These are phyloP conservation scores for Dipodascopsis tothii DNA, from an alignment of 805 yeast species.

Conservation along the genomic window DNA sequence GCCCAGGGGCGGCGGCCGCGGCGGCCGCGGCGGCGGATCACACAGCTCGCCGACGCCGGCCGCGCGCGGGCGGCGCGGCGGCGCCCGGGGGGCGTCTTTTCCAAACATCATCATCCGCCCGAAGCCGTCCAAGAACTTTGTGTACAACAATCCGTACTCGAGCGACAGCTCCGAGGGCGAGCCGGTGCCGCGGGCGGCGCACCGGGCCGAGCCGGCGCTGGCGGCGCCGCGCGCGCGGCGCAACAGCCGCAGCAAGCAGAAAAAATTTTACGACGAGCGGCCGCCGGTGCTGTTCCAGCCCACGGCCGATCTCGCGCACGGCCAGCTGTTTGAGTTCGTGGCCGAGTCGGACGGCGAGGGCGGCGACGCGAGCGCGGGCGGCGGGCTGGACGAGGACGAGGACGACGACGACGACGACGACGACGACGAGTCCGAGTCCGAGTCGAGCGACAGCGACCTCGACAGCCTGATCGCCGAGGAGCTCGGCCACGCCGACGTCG, in stretches of 20 bases:
- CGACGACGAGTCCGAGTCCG: slow-evolving; percentile 31
- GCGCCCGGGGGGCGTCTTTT: not conserved
- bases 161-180: slow-evolving; percentile 10
- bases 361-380: slow-evolving; percentile 33
- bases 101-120: not conserved
- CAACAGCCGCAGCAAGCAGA: slow-evolving; percentile 2
- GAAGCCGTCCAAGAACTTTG: not conserved
- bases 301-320: slow-evolving; percentile 3
- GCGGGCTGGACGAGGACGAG: slow-evolving; percentile 37
- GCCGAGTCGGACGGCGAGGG: slow-evolving; percentile 22
- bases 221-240: slow-evolving; percentile 1
- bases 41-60: not conserved
- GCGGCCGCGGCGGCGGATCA: not conserved
- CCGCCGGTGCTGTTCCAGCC: slow-evolving; percentile 3
- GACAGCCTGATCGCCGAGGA: slow-evolving; percentile 37
- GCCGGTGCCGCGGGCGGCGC: not conserved
- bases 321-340: slow-evolving; percentile 17
- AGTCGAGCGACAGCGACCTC: slow-evolving; percentile 49
- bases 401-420: slow-evolving; percentile 36
- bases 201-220: not conserved
- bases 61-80: not conserved
- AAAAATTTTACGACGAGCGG: not conserved
- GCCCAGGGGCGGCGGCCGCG: not conserved
- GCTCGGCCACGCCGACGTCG: not conserved
- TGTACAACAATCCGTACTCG: slow-evolving; percentile 17